phyloP scores from a whole-genome alignment of 768 basidiomycete species.

The Russula vinacea region DNA sequence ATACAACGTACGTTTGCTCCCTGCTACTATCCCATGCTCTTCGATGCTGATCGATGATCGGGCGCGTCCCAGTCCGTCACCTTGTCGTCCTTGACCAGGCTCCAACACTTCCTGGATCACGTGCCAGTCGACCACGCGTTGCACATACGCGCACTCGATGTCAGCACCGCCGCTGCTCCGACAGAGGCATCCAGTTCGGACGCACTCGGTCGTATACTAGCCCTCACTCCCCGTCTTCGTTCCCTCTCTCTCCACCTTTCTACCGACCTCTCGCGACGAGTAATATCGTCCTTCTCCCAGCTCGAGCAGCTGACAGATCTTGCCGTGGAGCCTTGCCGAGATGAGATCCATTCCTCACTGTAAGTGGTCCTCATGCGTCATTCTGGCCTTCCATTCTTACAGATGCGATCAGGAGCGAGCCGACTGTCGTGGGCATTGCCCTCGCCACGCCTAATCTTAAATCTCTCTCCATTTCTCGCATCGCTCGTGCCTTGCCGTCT shows the following conservation, averaged over 20 bases:
- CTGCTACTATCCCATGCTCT: neutral
- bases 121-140: slow-evolving; percentile 24
- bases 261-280: slow-evolving; percentile 22
- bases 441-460: slow-evolving; percentile 26
- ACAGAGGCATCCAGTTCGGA: slow-evolving; percentile 18
- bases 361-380: slow-evolving; percentile 22
- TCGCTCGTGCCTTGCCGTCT: slow-evolving; percentile 20
- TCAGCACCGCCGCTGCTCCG: slow-evolving; percentile 16
- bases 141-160: slow-evolving; percentile 23
- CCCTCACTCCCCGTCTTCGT: slow-evolving; percentile 19
- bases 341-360: slow-evolving; percentile 17
- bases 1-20: slow-evolving; percentile 20
- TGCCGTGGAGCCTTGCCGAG: slow-evolving; percentile 24
- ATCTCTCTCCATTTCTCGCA: slow-evolving; percentile 26
- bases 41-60: slow-evolving; percentile 1
- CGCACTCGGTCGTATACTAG: slow-evolving; percentile 18
- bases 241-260: slow-evolving; percentile 27
- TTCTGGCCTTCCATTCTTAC: slow-evolving; percentile 8
- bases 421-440: slow-evolving; percentile 23
- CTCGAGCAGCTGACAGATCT: slow-evolving; percentile 23
- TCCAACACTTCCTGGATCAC: slow-evolving; percentile 28
- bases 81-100: slow-evolving; percentile 14
- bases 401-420: slow-evolving; percentile 20
- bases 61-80: slow-evolving; percentile 20
- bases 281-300: slow-evolving; percentile 16